phyloP scores from a whole-genome alignment of 495 filamentous ascomycete species.

The Pseudoneurospora amorphoporcata region DNA sequence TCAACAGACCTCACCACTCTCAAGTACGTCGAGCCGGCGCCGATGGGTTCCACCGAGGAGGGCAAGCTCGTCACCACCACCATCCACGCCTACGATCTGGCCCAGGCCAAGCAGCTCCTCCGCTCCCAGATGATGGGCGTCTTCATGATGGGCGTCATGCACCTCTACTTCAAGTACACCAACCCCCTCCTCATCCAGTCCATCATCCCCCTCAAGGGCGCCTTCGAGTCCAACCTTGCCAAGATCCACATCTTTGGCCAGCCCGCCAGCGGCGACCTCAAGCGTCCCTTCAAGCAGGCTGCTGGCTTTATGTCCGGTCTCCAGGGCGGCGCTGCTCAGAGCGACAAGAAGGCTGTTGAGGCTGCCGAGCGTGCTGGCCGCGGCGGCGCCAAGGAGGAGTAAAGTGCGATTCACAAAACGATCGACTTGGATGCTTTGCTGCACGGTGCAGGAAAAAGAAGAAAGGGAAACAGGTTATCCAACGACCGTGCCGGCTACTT shows the following conservation, averaged over 20 bases:
- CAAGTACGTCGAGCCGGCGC: constrained; percentile 93
- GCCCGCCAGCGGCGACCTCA: constrained; percentile 83
- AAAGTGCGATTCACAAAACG: constrained; percentile 20
- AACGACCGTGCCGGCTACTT: background rate
- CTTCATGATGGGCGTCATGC: constrained; percentile 97
- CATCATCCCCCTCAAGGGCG: constrained; percentile 94
- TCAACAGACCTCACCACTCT: constrained; percentile 85
- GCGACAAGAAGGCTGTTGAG: constrained; percentile 93
- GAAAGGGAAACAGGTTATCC: background rate
- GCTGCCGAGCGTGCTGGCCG: constrained; percentile 75
- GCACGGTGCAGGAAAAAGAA: background rate
- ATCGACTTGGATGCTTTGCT: background rate
- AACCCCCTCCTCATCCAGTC: constrained; percentile 97
- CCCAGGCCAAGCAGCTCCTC: constrained; percentile 71
- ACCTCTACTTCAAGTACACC: constrained; percentile 97
- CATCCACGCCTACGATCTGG: constrained; percentile 80
- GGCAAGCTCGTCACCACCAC: constrained; percentile 93
- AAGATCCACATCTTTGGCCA: constrained; percentile 91
- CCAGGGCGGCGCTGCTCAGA: constrained; percentile 63
- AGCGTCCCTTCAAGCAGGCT: constrained; percentile 85
- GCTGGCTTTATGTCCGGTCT: constrained; percentile 69
- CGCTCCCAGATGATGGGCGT: constrained; percentile 89
- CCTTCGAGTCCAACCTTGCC: constrained; percentile 84
- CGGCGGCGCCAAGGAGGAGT: constrained; percentile 88
- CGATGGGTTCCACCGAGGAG: constrained; percentile 85